Conservation (phyloP, 1,284 basidiomycete genomes). For the Papiliotrema laurentii region DNA sequence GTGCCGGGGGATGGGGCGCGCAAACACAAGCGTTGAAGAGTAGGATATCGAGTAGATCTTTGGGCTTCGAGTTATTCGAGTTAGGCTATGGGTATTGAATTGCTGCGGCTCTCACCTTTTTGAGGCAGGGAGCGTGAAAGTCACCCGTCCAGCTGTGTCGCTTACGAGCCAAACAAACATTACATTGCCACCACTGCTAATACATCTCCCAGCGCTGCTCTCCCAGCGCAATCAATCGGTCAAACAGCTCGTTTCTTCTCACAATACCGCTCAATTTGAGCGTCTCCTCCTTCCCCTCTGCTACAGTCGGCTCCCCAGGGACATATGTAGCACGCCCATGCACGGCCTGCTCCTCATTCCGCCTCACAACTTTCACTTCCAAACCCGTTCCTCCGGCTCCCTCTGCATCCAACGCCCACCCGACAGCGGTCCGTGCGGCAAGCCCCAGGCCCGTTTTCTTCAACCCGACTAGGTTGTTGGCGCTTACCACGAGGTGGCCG, state of each 20-base stretch:
- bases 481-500: conserved; percentile 11
- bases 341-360: conserved; percentile 1
- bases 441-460: conserved; percentile 18
- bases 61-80: too few species aligned
- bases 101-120: too few species aligned
- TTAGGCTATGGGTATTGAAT: too few species aligned
- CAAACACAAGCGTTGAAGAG: too few species aligned
- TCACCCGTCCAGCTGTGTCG: too few species aligned
- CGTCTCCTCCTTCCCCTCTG: conserved; percentile 7
- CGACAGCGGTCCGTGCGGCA: conserved; percentile 8
- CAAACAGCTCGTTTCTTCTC: conserved; percentile 30
- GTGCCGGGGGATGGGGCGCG: too few species aligned
- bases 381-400: conserved; percentile 32
- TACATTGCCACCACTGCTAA: too few species aligned
- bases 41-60: too few species aligned
- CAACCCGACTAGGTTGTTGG: conserved; percentile 22
- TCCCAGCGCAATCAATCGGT: conserved; percentile 23
- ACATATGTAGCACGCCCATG: background rate
- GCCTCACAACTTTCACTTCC: conserved; percentile 14
- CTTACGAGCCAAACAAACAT: too few species aligned
- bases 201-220: conserved; percentile 27
- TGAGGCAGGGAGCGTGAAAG: too few species aligned
- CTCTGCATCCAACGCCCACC: conserved; percentile 11
- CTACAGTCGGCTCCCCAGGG: background rate
- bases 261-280: conserved; percentile 20